Base-by-base conservation (phyloP, 306 rosid genomes). In the Vigna mungo region DNA sequence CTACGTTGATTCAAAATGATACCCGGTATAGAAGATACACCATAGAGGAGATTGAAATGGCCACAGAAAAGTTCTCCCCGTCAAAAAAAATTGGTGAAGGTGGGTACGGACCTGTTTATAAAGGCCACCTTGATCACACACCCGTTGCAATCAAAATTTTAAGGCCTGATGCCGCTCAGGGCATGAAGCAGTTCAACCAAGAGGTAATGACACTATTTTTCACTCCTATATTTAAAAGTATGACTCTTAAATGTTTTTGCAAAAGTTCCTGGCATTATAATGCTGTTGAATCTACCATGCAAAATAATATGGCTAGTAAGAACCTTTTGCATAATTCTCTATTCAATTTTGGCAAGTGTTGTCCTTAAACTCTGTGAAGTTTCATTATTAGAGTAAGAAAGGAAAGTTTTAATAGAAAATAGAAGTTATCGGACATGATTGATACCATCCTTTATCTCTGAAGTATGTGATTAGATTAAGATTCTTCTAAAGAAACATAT, bases 91-190 rank as follows among this genome's bases (percentile, higher is more conserved):
- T 95, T 34, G 99, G 99, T 62, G 99, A 92, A 88, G 99, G 99
- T 71, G 99, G 99, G 60, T 95, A 95, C 68, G 99, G 99, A 80
- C 97, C 99, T 9, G 99, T 92, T 55, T 95, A 65, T 82, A 91
- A 81, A 83, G 97, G 96, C 61, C 83, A 77, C 63, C 97, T 95
- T 68, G 96, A 92, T 72, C 97, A 92, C 87, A 95, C 99, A 16
- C 82, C 89, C 0, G 99, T 92, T 79, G 99, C 99, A 48, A 90
- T 95, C 81, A 95, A 95, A 85, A 86, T 95, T 53, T 81, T 95
- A 78, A 92, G 87, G 71, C 97, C 98, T 14, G 93, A 89, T 59
- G 97, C 98, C 65, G 71, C 90, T 86, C 97, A 95, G 77, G 97
- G 98, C 48, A 85, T 90, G 85, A 95, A 80, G 86, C 99, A 95